Evolutionary conservation across 2,329 filamentous ascomycete genomes (phyloP).

Genomic region (Xylariaceae sp.): DNA sequence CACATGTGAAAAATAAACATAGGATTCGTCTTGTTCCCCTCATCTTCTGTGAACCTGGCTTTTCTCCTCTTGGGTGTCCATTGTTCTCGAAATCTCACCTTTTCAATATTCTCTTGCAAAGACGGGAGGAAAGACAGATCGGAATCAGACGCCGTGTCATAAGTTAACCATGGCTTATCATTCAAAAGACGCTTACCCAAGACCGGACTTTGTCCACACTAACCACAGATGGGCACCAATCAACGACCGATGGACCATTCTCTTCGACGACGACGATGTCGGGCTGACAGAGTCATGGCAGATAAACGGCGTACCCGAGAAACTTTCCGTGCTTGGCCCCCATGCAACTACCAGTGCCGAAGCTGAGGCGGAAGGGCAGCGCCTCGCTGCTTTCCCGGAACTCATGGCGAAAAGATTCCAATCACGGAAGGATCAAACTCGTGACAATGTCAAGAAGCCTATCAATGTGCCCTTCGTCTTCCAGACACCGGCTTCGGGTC

Average conservation of each 20-base stretch:
- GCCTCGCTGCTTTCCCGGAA: constrained; percentile 45
- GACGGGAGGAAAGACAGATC: no score
- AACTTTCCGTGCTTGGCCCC: constrained; percentile 29
- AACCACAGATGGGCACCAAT: constrained; percentile 54
- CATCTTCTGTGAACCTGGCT: no score
- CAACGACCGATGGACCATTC: constrained; percentile 58
- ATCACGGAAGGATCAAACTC: constrained; percentile 22
- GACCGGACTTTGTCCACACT: constrained; percentile 57
- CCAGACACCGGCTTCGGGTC: constrained; percentile 58
- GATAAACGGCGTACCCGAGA: constrained; percentile 41
- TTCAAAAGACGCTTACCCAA: constrained; percentile 45
- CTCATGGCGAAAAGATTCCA: constrained; percentile 43
- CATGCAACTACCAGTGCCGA: constrained; percentile 17
- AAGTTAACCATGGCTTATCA: constrained; percentile 26
- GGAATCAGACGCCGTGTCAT: background rate
- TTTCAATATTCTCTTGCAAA: constrained; percentile 1
- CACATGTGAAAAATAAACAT: no score
- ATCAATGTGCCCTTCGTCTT: constrained; percentile 63
- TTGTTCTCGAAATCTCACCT: no score
- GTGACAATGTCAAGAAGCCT: constrained; percentile 40
- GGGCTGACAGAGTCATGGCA: constrained; percentile 52
- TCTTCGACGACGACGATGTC: constrained; percentile 59
- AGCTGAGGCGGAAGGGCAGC: constrained; percentile 37
- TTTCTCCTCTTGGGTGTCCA: no score
- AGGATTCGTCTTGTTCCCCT: constrained; percentile 3